phyloP scores from a whole-genome alignment of 2,329 filamentous ascomycete genomes.

The Verticillium nubilum region DNA sequence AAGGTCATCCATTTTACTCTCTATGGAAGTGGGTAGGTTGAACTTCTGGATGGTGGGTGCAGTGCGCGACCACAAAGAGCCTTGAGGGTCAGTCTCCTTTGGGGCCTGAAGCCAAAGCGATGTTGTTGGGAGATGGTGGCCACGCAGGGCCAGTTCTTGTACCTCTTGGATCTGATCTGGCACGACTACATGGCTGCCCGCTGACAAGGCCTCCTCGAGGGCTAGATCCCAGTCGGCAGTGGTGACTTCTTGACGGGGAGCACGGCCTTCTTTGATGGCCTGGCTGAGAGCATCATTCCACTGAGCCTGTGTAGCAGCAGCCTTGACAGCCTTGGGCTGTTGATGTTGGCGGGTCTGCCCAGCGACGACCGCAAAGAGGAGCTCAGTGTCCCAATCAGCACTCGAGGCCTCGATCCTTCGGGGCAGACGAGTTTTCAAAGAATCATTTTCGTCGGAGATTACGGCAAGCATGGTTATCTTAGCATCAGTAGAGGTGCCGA shows the following conservation, averaged over 20 bases:
- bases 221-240: constrained; percentile 31
- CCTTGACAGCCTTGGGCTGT: neutral
- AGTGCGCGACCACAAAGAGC: neutral
- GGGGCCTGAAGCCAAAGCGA: neutral
- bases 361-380: constrained; percentile 5
- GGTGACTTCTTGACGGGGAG: constrained; percentile 13
- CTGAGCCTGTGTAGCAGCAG: constrained; percentile 4
- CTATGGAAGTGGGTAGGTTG: neutral
- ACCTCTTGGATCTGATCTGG: neutral
- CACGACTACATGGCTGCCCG: constrained; percentile 18
- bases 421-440: neutral
- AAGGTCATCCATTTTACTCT: constrained; percentile 2
- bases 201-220: constrained; percentile 26
- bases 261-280: constrained; percentile 10
- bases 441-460: neutral
- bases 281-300: constrained; percentile 12
- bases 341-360: neutral
- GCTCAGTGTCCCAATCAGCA: constrained; percentile 12
- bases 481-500: neutral
- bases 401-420: constrained; percentile 3
- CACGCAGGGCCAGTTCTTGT: too few relatives aligned
- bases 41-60: neutral
- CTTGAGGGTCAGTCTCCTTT: neutral
- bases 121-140: neutral
- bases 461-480: neutral